Percentiles rank a stretch among this genome's conserved stretches.
These are phyloP conservation scores for Claviceps humidiphila DNA, from an alignment of 2,329 filamentous ascomycete genomes.

Conservation along the genomic window DNA sequence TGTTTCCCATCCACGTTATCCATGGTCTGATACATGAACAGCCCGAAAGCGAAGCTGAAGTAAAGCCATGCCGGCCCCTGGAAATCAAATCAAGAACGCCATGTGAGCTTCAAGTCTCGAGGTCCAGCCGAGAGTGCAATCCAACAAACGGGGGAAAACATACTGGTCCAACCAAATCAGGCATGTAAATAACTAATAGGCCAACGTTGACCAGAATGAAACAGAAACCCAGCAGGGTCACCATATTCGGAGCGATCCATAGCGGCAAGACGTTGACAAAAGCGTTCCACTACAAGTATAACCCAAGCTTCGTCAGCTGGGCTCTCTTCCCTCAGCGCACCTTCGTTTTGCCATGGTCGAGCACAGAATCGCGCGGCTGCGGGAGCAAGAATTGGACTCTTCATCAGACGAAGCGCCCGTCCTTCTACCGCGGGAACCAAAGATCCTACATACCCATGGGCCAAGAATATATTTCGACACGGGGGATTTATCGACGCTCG, in stretches of 20 bases:
- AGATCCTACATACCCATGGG: conserved; percentile 63
- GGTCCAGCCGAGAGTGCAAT: not conserved
- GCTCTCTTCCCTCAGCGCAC: too few species aligned
- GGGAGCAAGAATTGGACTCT: not conserved
- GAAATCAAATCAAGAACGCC: not conserved
- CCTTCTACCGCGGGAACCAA: not conserved
- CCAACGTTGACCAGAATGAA: conserved; percentile 81
- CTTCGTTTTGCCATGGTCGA: not conserved
- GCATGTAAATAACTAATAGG: conserved; percentile 63
- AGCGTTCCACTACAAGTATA: conserved; percentile 69
- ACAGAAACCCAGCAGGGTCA: conserved; percentile 86
- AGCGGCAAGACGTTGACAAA: conserved; percentile 83
- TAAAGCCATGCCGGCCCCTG: conserved; percentile 85
- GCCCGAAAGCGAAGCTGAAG: conserved; percentile 85
- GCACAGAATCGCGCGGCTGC: too few species aligned
- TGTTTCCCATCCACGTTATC: conserved; percentile 99
- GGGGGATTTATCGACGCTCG: conserved; percentile 87
- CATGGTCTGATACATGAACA: conserved; percentile 99
- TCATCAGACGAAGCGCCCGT: not conserved
- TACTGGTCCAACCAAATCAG: conserved; percentile 82
- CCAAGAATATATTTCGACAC: conserved; percentile 87
- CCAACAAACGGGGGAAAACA: conserved; percentile 18
- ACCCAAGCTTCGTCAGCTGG: conserved; percentile 1
- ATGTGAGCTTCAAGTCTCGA: not conserved
- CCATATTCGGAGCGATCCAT: conserved; percentile 97